Base-by-base conservation (phyloP, 768 basidiomycete species). In the Psilocybe azurescens region DNA sequence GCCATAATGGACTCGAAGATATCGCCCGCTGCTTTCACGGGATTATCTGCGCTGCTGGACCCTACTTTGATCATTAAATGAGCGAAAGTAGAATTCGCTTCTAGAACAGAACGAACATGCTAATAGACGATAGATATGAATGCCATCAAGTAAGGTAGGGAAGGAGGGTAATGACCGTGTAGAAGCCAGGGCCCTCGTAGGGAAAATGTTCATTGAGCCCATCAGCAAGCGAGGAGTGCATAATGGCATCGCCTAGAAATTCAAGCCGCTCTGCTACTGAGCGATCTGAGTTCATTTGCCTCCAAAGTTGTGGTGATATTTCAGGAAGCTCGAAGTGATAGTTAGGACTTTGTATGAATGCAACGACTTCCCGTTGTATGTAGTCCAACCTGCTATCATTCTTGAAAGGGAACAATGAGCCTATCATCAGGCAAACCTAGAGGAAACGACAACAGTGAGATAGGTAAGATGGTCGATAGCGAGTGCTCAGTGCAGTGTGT, bases 1-100 rank as follows among this genome's bases (percentile, higher is more conserved):
- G 76, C 82, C 1, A 83, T 75, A 20, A 82, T 75, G 11, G 79
- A 77, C 65, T 83, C 82, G 65, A 82, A 80, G 8, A 80, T 74
- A 63, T 83, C 83, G 14, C 80, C 83, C 5, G 72, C 79, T 11
- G 72, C 74, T 66, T 82, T 84, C 14, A 70, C 63, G 2, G 49
- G 41, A 14, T 65, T 59, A 14, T 38, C 49, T 8, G 74, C 61
- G 41, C 62, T 62, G 59, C 63, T 61, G 33, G 70, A 65, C 10
- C 76, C 78, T 36, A 72, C 66, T 60, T 76, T 78, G 47, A 69
- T 63, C 77, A 80, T 77, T 18, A 79, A 68, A 18, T 74, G 73
- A 29, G 74, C 74, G 64, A 77, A 77, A 13, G 77, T 77, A 36
- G 75, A 71, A 53, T 81, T 81, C 57, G 73, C 50, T 29, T 70